Base-by-base conservation (phyloP, 2,329 filamentous ascomycete species). In the Fusarium multiceps region DNA sequence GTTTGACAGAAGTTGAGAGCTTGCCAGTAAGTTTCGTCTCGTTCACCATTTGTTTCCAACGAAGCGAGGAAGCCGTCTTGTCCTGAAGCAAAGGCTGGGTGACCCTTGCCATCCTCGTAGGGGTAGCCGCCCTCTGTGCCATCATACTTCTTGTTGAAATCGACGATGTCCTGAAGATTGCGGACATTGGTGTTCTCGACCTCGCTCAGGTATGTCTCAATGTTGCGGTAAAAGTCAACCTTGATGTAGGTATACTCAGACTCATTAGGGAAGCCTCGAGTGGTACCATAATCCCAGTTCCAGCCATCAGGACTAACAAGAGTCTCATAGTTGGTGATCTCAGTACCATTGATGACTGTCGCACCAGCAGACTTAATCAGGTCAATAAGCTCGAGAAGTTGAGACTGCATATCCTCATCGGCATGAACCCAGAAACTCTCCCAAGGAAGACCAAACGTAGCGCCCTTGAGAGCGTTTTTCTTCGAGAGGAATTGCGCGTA, bases 171-270 rank as follows among this genome's bases (percentile, higher is more conserved):
- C 68, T 89, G 86, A 1, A 93, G 79, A 3, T 84, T 85, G 34
- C 81, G 83, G 40, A 91, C 84, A 8, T 83, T 76, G 8, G 88
- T 90, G 79, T 92, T 91, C 25, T 82, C 79, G 0, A 93, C 82
- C 68, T 89, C 86, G 1, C 86, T 82, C 0, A 93, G 86, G 70
- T 93, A 93, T 1, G 81, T 77, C 57, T 85, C 84, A 77, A 93
- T 83, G 74, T 86, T 83, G 74, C 85, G 85, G 78, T 90, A 91
- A 72, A 91, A 91, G 75, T 92, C 89, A 0, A 90, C 88, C 77
- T 92, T 93, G 69, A 93, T 84, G 50, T 90, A 88, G 0, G 89
- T 92, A 78, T 90, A 93, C 77, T 93, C 91, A 16, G 89, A 92
- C 78, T 93, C 88, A 64, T 93, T 92, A n/a, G 88, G 80, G 72